Base-by-base conservation (phyloP, 306 rosid species). In the Senna tora region DNA sequence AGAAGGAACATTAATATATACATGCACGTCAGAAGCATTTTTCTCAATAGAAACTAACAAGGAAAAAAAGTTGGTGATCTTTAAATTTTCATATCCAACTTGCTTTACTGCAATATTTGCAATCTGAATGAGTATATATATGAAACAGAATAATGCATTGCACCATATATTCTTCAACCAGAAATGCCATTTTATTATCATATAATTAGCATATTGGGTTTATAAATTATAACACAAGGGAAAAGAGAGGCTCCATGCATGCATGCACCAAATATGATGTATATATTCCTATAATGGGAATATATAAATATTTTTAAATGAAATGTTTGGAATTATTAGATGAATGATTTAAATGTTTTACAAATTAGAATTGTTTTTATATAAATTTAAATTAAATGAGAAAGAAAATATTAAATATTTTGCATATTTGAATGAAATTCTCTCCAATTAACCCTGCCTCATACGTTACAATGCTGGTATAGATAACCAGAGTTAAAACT, bases 401-500 rank as follows among this genome's bases (percentile, higher is more conserved):
- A 25, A 25, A 62, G 39, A 25, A 25, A 25, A 0, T 32, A 62
- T 12, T 62, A 19, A 62, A 6, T 46, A n/a, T 13, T 13, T 22
- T 25, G 9, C 36, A 56, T 71, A 20, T 57, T 43, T 10, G 13
- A 25, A 25, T 10, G 13, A 25, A 25, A 75, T 34, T 43, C 49
- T 75, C 36, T 49, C 30, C 33, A 39, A 57, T 25, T 15, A 16
- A 20, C 6, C 69, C 30, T 57, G 8, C 34, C 60, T 21, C 21
- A 6, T 20, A 32, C 25, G 55, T 51, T 21, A 42, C 41, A 28
- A 72, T 25, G 36, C 21, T 34, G 25, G 25, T 69, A 66, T 82
- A 1, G 30, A 3, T 25, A 3, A 25, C 75, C 28, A 65, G 68
- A 60, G 87, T 75, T 71, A 68, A 80, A 64, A 63, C 25, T 25